Base-by-base conservation (phyloP, 2,329 filamentous ascomycete species). In the Cladosporium sp. region DNA sequence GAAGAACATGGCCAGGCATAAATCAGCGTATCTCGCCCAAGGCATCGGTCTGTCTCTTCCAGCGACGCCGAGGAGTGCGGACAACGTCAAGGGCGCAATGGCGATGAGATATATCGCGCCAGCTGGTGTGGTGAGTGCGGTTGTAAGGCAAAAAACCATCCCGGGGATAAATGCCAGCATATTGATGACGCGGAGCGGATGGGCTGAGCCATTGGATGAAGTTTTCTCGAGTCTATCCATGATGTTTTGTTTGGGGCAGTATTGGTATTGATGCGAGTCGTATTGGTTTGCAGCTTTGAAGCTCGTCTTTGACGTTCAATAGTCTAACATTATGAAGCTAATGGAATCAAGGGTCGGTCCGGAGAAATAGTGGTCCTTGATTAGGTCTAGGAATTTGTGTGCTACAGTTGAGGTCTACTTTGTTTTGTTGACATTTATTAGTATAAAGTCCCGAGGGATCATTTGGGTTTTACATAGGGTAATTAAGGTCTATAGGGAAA, bases 51-150 rank as follows among this genome's bases (percentile, higher is more conserved):
- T 59, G 5, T 44, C 36, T 32, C 47, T 59, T n/a, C 34, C 14
- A 21, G 57, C 36, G 14, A 59, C 57, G 57, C n/a, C 57, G 36
- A 44, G 57, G 24, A 59, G 34, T 41, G 57, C 36, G 36, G 57
- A 59, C 11, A 59, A 21, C 24, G 57, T 59, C 34, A 59, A 47
- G 24, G 57, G 57, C 57, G 57, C 57, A 30, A 38, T 21, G 24
- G 34, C 32, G 21, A 59, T 59, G 57, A 44, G 24, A 44, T 41
- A 24, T 24, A 59, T n/a, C 57, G 28, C 14, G 54, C 54, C 54
- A 47, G 34, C 26, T 30, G n/a, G 21, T 24, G n/a, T 44, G 36
- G n/a, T 26, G 24, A 59, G 57, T 21, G 34, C 57, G 14, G 36
- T 8, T 59, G 47, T 44, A 21, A 59, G 57, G 57, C 47, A 24